phyloP scores from a whole-genome alignment of 345 rosid genomes.

The Gossypium ekmanianum region DNA sequence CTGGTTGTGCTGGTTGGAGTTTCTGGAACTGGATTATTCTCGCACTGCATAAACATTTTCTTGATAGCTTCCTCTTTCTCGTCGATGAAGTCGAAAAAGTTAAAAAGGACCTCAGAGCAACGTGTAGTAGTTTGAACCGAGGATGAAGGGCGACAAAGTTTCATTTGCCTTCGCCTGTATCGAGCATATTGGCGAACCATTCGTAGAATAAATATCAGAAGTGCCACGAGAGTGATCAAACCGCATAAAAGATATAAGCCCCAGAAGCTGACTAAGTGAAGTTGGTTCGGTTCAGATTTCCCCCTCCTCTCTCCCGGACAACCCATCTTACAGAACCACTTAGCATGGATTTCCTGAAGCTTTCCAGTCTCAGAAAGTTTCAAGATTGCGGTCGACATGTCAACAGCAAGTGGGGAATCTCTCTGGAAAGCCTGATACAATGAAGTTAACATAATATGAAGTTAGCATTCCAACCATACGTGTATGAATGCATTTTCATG shows the following conservation, averaged over 20 bases:
- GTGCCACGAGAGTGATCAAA: constrained; percentile 38
- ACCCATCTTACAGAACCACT: constrained; percentile 59
- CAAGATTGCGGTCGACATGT: constrained; percentile 81
- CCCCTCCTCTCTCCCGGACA: constrained; percentile 35
- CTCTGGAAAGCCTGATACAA: constrained; percentile 64
- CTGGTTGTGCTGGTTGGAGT: constrained; percentile 28
- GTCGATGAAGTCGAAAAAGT: constrained; percentile 67
- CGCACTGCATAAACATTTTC: constrained; percentile 44
- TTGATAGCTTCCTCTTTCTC: constrained; percentile 83
- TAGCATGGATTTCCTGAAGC: constrained; percentile 53
- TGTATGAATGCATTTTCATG: constrained; percentile 12
- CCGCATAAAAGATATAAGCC: constrained; percentile 70
- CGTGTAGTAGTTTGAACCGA: constrained; percentile 19
- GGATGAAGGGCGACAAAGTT: constrained; percentile 18
- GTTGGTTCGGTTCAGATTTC: constrained; percentile 46
- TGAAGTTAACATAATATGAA: background rate
- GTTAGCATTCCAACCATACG: background rate
- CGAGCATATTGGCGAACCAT: constrained; percentile 48
- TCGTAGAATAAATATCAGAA: constrained; percentile 45
- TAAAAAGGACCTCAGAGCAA: constrained; percentile 37
- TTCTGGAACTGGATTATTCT: constrained; percentile 30
- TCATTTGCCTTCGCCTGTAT: constrained; percentile 43
- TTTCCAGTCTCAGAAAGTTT: constrained; percentile 69
- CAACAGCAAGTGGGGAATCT: constrained; percentile 68
- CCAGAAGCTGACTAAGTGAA: constrained; percentile 69